Base-by-base conservation (phyloP, 2,329 filamentous ascomycete species). In the Fusarium nanum region DNA sequence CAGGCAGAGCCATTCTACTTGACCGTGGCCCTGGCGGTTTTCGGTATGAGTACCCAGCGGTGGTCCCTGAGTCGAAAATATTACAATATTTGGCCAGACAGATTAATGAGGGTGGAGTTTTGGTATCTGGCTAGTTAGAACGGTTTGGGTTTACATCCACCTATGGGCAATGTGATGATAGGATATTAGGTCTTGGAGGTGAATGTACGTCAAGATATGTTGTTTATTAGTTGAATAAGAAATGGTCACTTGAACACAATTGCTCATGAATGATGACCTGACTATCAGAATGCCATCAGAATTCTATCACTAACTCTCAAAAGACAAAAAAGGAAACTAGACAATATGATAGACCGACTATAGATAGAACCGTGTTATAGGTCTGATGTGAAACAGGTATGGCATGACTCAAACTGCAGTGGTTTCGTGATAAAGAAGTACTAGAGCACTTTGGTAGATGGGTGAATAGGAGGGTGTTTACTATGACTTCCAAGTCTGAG, bases 11-110 rank as follows among this genome's bases (percentile, higher is more conserved):
- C 32, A 71, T 60, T 46, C 83, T 83, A 56, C 78, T 90, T 61
- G 86, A 79, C 85, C 54, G 79, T 81, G 14, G 85, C 87, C 6
- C 87, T 88, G 11, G 78, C 80, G 13, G 83, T 89, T 25, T 77
- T 76, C 40, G 72, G 86, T 72, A 82, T 83, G 7, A 84, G 85
- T 45, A 79, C 87, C 47, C 73, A 63, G 32, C 47, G 60, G 77
- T 59, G 83, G 88, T 32, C 86, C 87, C 58, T 90, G 90, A 78
- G 70, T 77, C 23, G 86, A 89, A 62, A 85, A 50, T 46, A 56
- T 34, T 62, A 50, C 45, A 64, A 59, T 27, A 23, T 44, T 56
- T 45, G 34, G 40, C 50, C 50, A 54, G 87, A 71, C 86, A 85
- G 50, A 81, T 82, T 80, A 88, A 70, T 71, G 34, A 37, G 50